Conservation (phyloP, 1,284 basidiomycete species). For the Anthracocystis panici-leucophaei region DNA sequence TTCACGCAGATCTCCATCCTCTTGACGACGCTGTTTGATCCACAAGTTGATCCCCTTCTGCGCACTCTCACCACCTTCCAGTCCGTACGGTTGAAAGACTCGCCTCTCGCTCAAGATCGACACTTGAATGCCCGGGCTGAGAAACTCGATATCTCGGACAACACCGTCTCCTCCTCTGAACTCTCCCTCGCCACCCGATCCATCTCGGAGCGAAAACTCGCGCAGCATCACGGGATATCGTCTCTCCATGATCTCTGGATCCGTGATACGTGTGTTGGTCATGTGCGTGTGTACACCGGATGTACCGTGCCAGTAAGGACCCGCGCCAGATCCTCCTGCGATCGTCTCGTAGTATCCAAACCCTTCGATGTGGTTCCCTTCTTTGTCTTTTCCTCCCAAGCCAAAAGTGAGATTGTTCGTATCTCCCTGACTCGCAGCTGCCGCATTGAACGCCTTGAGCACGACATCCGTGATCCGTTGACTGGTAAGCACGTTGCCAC, state of each 20-base stretch:
- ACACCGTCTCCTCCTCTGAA: constrained; percentile 89
- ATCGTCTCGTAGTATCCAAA: constrained; percentile 99
- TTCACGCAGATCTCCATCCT: constrained; percentile 76
- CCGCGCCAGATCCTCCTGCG: constrained; percentile 89
- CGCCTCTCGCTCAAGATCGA: constrained; percentile 88
- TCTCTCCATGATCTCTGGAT: constrained; percentile 90
- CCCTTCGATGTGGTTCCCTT: constrained; percentile 80
- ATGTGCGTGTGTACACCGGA: constrained; percentile 76
- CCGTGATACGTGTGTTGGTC: constrained; percentile 83
- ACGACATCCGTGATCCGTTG: constrained; percentile 96
- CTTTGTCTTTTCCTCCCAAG: constrained; percentile 83
- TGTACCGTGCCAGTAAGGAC: constrained; percentile 85
- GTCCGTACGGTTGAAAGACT: constrained; percentile 87
- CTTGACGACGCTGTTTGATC: constrained; percentile 80
- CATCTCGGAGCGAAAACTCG: constrained; percentile 81
- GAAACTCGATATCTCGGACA: constrained; percentile 86
- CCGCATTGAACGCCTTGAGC: constrained; percentile 90
- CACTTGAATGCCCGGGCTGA: constrained; percentile 81
- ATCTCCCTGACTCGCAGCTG: constrained; percentile 92
- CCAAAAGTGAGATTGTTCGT: constrained; percentile 91
- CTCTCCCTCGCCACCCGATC: constrained; percentile 82
- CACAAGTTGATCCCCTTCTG: constrained; percentile 86
- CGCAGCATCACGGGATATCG: constrained; percentile 88
- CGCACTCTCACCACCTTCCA: constrained; percentile 85
- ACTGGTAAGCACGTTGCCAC: constrained; percentile 90